Evolutionary conservation across 352 stramenopile genomes (phyloP).

Genomic region (Pythium periplocum): DNA sequence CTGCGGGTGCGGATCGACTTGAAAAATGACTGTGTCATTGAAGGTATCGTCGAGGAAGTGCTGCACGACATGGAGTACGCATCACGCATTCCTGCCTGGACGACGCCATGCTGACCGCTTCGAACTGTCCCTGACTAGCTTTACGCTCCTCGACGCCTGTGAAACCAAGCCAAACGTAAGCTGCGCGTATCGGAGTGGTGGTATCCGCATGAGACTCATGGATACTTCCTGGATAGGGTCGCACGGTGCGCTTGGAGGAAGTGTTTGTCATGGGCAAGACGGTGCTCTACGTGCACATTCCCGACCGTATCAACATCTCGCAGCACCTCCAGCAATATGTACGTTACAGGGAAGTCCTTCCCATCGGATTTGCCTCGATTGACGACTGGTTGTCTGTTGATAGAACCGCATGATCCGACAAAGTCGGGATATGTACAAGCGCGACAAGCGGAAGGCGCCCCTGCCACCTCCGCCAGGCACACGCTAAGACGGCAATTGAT

Average conservation of each 20-base stretch:
- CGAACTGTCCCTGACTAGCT: constrained; percentile 20
- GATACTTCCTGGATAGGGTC: constrained; percentile 27
- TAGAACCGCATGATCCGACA: constrained; percentile 76
- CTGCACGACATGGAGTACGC: constrained; percentile 80
- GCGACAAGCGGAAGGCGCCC: constrained; percentile 48
- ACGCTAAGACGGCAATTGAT: too few species aligned
- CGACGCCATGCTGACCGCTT: neutral
- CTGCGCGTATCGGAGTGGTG: neutral
- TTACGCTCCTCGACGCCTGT: constrained; percentile 66
- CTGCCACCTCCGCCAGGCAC: neutral
- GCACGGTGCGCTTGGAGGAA: constrained; percentile 59
- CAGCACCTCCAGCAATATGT: constrained; percentile 79
- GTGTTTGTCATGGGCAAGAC: constrained; percentile 87
- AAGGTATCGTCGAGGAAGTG: constrained; percentile 79
- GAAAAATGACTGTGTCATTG: constrained; percentile 79
- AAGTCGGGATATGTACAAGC: constrained; percentile 79
- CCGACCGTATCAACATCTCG: constrained; percentile 79
- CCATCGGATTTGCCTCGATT: neutral
- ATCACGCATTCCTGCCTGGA: neutral
- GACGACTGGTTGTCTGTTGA: neutral
- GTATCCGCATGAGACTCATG: neutral
- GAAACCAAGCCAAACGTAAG: constrained; percentile 72
- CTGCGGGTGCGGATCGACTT: constrained; percentile 77
- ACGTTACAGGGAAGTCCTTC: constrained; percentile 8
- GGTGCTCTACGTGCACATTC: constrained; percentile 84